phyloP scores from a whole-genome alignment of 352 stramenopile species.

The Pythium rhizo-oryzae region DNA sequence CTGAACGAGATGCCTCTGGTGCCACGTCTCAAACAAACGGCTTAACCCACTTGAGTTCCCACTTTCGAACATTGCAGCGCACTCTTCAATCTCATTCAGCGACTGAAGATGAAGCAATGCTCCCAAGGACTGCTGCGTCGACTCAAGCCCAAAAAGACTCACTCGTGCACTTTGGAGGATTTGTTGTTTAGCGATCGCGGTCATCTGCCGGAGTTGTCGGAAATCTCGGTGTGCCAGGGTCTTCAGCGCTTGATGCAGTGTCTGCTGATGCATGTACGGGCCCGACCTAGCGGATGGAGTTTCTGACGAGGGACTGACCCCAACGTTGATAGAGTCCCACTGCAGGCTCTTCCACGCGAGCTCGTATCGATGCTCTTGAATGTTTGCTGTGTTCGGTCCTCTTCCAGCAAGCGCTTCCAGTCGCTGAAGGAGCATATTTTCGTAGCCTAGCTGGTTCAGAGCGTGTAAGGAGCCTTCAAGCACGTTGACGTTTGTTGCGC shows the following conservation, averaged over 20 bases:
- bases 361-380: slow-evolving; percentile 71
- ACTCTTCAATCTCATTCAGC: slow-evolving; percentile 68
- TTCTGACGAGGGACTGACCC: background rate
- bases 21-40: slow-evolving; percentile 48
- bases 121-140: slow-evolving; percentile 57
- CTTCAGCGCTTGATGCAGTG: slow-evolving; percentile 57
- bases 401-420: slow-evolving; percentile 36
- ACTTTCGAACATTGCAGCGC: slow-evolving; percentile 5
- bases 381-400: slow-evolving; percentile 16
- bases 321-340: slow-evolving; percentile 52
- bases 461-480: slow-evolving; percentile 62
- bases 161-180: slow-evolving; percentile 58
- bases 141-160: slow-evolving; percentile 72
- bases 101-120: slow-evolving; percentile 59
- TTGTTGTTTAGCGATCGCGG: slow-evolving; percentile 44
- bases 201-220: slow-evolving; percentile 37
- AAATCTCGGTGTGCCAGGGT: slow-evolving; percentile 61
- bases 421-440: slow-evolving; percentile 69
- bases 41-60: background rate
- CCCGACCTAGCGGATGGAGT: background rate
- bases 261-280: slow-evolving; percentile 54
- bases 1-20: slow-evolving; percentile 25
- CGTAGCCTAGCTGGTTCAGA: slow-evolving; percentile 69
- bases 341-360: slow-evolving; percentile 81
- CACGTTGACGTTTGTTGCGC: slow-evolving; percentile 1